Base-by-base conservation (phyloP, 2,329 filamentous ascomycete species). In the Bipolaris zeicola region DNA sequence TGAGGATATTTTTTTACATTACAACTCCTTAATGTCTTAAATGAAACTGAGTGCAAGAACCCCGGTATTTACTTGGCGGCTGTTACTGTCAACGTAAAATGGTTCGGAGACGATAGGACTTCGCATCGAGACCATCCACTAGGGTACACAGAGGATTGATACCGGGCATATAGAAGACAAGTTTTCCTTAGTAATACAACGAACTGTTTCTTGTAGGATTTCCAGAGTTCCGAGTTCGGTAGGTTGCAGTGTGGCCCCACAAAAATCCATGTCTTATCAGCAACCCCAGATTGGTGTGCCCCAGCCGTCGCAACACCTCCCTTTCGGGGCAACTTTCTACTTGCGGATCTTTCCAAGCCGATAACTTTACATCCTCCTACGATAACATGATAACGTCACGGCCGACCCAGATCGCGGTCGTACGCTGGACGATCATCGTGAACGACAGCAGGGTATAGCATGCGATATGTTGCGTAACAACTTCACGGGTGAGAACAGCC, bases 191-290 rank as follows among this genome's bases (percentile, higher is more conserved):
- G 22, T 24, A 28, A 48, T 48, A 16, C 10, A 38, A 13, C 14
- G 11, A 50, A 10, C 13, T 44, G 20, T 28, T 37, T n/a, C 37
- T 39, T 20, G 38, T 16, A 14, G 24, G 11, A 18, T 26, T 22
- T 42, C 28, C 42, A 14, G 37, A 33, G 37, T 49, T 37, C 37
- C 44, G 10, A 53, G 18, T 44, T 33, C 34, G 38, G 38, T 50
- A 54, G 46, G 52, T 43, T 26, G 14, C 22, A 20, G 24, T 38
- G 14, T 14, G 31, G 45, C 45, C 45, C 52, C 52, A 50, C 38
- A 54, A 43, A 50, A 20, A 13, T 16, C 46, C 52, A 38, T 10
- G 22, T 44, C 52, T 58, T 58, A 56, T 58, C 56, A 52, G 20
- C 52, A 20, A 28, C 37, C n/a, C 37, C n/a, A 7, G 42, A 55